Evolutionary conservation across 1,139 yeast species (phyloP), one percentile per base, ranked within the genome.

Genomic region (Suhomyces bribrorum): DNA sequence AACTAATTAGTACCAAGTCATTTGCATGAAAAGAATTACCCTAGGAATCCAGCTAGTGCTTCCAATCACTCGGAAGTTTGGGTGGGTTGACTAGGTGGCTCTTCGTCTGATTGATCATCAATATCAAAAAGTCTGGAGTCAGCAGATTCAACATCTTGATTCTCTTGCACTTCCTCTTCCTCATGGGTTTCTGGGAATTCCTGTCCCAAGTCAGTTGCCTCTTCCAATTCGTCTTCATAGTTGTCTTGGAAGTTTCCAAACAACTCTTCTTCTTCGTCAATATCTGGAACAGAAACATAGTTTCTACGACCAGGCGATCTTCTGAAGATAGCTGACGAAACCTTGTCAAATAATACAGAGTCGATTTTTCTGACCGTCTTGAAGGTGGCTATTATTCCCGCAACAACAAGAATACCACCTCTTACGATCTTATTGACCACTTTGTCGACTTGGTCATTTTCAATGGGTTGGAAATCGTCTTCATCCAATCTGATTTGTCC

Each of bases 401-500:
- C 78, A 17, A 64, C 69, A 2, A 67, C 72, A 17, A 79, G 71
- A 13, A 85, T 77, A 2, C 86, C 86, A 11, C 80, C 77, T 52
- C 69, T 75, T 3, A 85, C 85, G 25, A 83, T 71, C 11, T 57
- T 50, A 49, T 85, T 85, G 3, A 85, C 85, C 12, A 75, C 74
- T 34, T 67, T 76, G 56, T 85, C 92, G 13, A 81, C 71, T n/a
- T 57, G 54, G 47, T 81, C 80, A 44, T 85, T 78, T 57, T 84
- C 92, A 43, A 85, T 79, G 11, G 86, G 75, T 16, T 73, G 69
- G 50, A 77, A 66, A 35, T 73, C 78, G 31, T 82, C 89, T 31
- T 70, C 79, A 40, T 83, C 92, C 34, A 90, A 73, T 53, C 96
- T 73, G 41, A 90, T 90, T 59, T 86, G 95, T 12, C 97, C 96